These are phyloP conservation scores for Fusarium gaditjirri DNA, from an alignment of 2,329 filamentous ascomycete genomes.

Conservation along the genomic window DNA sequence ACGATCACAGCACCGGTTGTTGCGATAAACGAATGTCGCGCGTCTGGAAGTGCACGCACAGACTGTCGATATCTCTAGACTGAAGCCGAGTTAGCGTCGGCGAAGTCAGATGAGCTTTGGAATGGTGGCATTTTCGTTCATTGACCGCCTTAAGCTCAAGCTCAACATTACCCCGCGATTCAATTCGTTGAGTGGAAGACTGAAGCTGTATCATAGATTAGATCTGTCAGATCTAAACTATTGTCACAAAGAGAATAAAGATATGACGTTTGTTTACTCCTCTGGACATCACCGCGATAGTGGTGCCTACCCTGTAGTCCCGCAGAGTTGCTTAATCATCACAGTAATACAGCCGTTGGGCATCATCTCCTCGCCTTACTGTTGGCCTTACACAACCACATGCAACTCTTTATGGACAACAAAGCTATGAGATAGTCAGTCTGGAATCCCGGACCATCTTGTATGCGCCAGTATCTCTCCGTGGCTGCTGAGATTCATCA, in stretches of 20 bases:
- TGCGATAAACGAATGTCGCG: neutral
- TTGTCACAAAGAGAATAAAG: neutral
- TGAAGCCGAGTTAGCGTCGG: neutral
- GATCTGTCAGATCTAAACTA: no score
- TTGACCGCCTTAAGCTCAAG: neutral
- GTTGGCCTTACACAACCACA: no score
- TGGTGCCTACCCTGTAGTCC: neutral
- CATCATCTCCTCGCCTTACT: neutral
- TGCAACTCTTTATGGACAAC: accelerated
- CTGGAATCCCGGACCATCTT: neutral
- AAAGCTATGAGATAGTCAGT: neutral
- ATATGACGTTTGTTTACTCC: neutral
- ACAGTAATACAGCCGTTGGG: neutral
- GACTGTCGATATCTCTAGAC: neutral
- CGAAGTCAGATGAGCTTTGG: neutral
- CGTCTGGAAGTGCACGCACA: neutral
- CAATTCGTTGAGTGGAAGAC: neutral
- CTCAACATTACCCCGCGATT: neutral
- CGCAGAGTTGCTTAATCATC: neutral
- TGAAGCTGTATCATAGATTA: accelerated
- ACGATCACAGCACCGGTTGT: neutral
- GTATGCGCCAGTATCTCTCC: neutral
- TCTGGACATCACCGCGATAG: accelerated
- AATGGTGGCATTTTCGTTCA: neutral
- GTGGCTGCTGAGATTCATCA: neutral